Percentiles rank a stretch among this genome's conserved stretches.
phyloP scores from a whole-genome alignment of 1,284 basidiomycete species.

The Fomitopsis schrenkii region DNA sequence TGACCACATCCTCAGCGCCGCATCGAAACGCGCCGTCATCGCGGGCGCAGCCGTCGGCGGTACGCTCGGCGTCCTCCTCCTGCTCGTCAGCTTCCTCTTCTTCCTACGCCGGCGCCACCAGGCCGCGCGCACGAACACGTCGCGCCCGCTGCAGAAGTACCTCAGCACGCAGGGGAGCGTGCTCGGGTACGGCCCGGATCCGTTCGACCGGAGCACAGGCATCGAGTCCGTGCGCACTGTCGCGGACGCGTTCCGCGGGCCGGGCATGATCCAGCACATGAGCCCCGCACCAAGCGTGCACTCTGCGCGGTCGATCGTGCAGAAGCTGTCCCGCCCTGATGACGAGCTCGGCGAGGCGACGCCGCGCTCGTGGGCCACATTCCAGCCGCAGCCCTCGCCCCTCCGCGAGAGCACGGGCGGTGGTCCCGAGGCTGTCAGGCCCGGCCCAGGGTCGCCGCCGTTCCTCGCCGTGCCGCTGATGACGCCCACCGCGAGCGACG shows the following conservation, averaged over 20 bases:
- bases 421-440: not conserved
- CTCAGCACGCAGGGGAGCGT: conserved; percentile 2
- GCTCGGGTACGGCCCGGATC: conserved; percentile 4
- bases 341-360: not conserved
- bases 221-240: conserved; percentile 7
- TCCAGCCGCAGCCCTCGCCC: conserved; percentile 4
- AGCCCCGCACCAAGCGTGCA: conserved; percentile 2
- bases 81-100: not conserved
- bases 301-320: not conserved
- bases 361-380: conserved; percentile 5
- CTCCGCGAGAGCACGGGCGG: not conserved
- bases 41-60: conserved; percentile 8
- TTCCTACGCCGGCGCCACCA: not conserved
- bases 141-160: not conserved
- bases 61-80: not conserved
- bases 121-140: not conserved
- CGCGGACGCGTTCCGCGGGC: conserved; percentile 7
- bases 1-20: not conserved
- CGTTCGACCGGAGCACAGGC: conserved; percentile 4
- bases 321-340: not conserved
- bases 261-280: conserved; percentile 2
- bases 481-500: not conserved
- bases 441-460: not conserved
- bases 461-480: not conserved
- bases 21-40: conserved; percentile 2